Evolutionary conservation across 192 early-diverging fungal species (phyloP).

Genomic region (Backusella westeae): DNA sequence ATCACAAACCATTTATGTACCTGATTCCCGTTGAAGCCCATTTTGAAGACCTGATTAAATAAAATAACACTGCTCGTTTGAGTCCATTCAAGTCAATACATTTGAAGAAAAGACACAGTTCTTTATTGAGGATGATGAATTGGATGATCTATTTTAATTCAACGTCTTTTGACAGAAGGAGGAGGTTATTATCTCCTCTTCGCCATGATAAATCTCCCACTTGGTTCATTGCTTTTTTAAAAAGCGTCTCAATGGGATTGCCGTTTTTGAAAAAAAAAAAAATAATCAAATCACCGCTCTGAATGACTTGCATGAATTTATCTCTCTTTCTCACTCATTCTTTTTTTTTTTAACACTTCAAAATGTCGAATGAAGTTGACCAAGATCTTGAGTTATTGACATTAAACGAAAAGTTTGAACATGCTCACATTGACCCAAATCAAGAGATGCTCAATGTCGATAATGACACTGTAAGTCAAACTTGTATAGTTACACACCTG

Average conservation of each 20-base stretch:
- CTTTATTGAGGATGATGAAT: slow-evolving; percentile 34
- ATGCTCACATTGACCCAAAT: not conserved
- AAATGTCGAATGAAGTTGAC: not conserved
- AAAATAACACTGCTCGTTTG: slow-evolving; percentile 47
- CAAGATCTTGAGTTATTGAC: not conserved
- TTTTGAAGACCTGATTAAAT: slow-evolving; percentile 52
- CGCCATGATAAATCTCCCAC: slow-evolving; percentile 3
- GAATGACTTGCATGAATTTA: not conserved
- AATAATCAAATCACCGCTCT: too few species aligned
- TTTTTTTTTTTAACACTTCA: not conserved
- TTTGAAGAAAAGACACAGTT: not conserved
- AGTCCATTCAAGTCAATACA: slow-evolving; percentile 47
- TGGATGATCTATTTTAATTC: slow-evolving; percentile 5
- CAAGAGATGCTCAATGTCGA: not conserved
- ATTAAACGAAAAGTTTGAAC: not conserved
- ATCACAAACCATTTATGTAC: slow-evolving; percentile 22
- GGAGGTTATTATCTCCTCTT: slow-evolving; percentile 29
- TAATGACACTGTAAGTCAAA: not conserved
- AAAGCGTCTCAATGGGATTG: too few species aligned
- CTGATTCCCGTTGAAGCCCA: slow-evolving; percentile 41
- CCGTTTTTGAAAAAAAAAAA: too few species aligned
- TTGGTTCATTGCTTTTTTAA: too few species aligned
- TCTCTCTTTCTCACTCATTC: too few species aligned
- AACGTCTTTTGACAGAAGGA: not conserved
- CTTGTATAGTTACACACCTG: too few species aligned